These are phyloP conservation scores for Boletus mariae DNA, from an alignment of 1,284 basidiomycete genomes.

Conservation along the genomic window DNA sequence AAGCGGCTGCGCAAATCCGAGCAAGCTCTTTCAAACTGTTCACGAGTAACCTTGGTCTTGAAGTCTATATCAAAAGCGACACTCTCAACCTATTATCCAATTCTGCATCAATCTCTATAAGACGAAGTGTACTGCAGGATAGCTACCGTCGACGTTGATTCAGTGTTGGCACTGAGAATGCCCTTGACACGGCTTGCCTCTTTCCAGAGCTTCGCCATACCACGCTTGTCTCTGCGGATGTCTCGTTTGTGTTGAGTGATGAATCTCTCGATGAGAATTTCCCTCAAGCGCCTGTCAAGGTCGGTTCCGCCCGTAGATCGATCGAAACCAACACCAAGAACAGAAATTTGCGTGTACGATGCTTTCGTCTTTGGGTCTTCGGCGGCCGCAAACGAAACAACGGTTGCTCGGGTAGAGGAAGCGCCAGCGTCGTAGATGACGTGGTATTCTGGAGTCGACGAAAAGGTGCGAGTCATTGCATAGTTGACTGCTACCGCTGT, in stretches of 20 bases:
- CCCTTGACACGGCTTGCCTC: conserved; percentile 91
- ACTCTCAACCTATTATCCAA: conserved; percentile 70
- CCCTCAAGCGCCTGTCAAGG: conserved; percentile 80
- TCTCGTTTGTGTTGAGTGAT: conserved; percentile 63
- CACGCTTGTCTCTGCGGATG: conserved; percentile 72
- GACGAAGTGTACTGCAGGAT: neutral
- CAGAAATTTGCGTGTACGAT: conserved; percentile 69
- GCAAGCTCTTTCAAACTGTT: conserved; percentile 73
- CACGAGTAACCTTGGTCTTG: conserved; percentile 71
- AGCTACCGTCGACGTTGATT: conserved; percentile 68
- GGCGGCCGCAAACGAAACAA: conserved; percentile 76
- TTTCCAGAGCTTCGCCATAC: conserved; percentile 91
- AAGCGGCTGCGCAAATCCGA: conserved; percentile 63
- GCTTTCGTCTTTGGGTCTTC: conserved; percentile 46
- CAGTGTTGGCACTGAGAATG: conserved; percentile 90
- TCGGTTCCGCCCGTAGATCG: conserved; percentile 76
- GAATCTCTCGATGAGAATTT: conserved; percentile 79
- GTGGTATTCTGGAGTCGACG: conserved; percentile 74
- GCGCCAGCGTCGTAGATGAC: conserved; percentile 95
- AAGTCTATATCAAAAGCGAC: conserved; percentile 91
- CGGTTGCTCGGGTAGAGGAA: conserved; percentile 80
- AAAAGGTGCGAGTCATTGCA: conserved; percentile 91
- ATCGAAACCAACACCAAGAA: conserved; percentile 81
- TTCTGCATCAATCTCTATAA: conserved; percentile 3
- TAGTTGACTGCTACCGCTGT: conserved; percentile 93